Percentiles rank a stretch among this genome's conserved stretches.
phyloP scores from a whole-genome alignment of 345 rosid species.

The Turnera subulata region DNA sequence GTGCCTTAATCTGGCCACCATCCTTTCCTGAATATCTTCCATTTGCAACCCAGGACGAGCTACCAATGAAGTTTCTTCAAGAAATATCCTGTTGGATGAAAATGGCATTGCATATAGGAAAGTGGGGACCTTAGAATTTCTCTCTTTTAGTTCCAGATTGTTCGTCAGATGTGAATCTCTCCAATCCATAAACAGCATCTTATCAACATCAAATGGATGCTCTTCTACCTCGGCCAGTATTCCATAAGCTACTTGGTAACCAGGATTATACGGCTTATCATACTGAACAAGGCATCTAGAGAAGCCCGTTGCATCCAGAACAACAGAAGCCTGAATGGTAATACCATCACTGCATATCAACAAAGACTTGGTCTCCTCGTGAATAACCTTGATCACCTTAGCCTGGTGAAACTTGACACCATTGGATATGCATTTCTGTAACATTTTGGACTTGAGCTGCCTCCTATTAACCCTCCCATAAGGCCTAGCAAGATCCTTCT shows the following conservation, averaged over 20 bases:
- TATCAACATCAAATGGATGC: constrained; percentile 88
- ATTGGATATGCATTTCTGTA: constrained; percentile 72
- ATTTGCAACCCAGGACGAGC: constrained; percentile 84
- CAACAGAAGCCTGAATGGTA: constrained; percentile 72
- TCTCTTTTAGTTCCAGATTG: constrained; percentile 40
- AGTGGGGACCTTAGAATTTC: constrained; percentile 74
- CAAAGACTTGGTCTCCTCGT: constrained; percentile 75
- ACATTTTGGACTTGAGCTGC: constrained; percentile 89
- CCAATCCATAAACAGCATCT: constrained; percentile 99
- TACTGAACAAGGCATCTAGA: constrained; percentile 90
- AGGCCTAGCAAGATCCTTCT: constrained; percentile 73
- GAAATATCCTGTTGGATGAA: constrained; percentile 69
- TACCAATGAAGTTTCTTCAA: constrained; percentile 90
- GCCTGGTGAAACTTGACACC: constrained; percentile 94
- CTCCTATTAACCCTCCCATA: constrained; percentile 95
- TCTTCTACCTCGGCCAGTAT: constrained; percentile 91
- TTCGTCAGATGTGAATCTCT: constrained; percentile 73
- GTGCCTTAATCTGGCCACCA: constrained; percentile 89
- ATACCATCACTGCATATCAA: constrained; percentile 84
- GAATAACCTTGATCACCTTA: constrained; percentile 79
- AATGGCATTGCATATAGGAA: constrained; percentile 97
- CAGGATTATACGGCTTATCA: constrained; percentile 92
- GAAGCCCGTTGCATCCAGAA: constrained; percentile 98
- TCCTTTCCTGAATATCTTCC: constrained; percentile 89
- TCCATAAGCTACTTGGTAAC: constrained; percentile 95